Conservation (phyloP, 495 filamentous ascomycete genomes). For the Letharia columbiana region DNA sequence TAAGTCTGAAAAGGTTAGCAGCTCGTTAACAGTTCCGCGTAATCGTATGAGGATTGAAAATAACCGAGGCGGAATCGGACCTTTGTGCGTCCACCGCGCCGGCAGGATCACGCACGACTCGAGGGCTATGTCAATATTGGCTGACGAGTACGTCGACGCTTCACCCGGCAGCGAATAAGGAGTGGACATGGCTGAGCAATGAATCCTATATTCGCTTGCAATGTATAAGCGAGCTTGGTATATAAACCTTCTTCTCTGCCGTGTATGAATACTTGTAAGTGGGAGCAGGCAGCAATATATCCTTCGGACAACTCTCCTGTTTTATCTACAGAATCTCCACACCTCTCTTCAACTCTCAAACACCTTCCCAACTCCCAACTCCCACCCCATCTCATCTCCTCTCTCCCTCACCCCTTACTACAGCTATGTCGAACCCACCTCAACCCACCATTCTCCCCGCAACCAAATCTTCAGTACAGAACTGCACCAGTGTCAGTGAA, state of each 20-base stretch:
- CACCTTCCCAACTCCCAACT: background rate
- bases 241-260: background rate
- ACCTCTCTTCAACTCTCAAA: background rate
- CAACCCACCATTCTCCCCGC: constrained; percentile 10
- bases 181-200: too few relatives aligned
- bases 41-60: background rate
- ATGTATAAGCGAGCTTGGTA: background rate
- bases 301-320: background rate
- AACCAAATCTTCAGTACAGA: background rate
- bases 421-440: constrained; percentile 3
- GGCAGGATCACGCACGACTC: background rate
- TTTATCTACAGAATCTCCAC: background rate
- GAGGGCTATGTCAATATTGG: background rate
- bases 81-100: too few relatives aligned
- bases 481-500: constrained; percentile 40
- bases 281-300: background rate
- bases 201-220: too few relatives aligned
- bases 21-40: background rate
- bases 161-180: too few relatives aligned
- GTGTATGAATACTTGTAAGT: background rate
- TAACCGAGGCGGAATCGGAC: too few relatives aligned
- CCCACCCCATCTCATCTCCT: background rate
- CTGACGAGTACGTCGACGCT: too few relatives aligned
- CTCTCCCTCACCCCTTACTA: background rate
- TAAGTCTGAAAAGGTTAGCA: background rate